These are phyloP conservation scores for Triadica sebifera DNA, from an alignment of 345 rosid species.

Conservation along the genomic window DNA sequence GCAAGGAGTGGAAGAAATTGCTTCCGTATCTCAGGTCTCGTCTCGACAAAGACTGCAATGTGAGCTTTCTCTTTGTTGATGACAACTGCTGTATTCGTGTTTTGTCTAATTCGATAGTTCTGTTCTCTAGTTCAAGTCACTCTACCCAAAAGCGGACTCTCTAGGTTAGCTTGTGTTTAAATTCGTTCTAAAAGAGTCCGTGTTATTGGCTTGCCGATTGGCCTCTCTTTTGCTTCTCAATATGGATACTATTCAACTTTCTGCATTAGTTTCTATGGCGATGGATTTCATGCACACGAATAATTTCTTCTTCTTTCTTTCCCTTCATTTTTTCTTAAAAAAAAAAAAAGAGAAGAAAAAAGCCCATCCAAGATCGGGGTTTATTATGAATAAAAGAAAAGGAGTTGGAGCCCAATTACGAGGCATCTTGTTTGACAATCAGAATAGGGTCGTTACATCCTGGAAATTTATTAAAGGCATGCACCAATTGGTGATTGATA, in stretches of 20 bases:
- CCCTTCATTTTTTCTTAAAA: no score
- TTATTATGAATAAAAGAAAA: background rate
- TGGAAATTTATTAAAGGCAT: background rate
- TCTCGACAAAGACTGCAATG: constrained; percentile 65
- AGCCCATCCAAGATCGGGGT: background rate
- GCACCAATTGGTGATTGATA: background rate
- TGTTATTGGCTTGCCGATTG: background rate
- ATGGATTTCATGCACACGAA: background rate
- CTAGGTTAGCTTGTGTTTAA: background rate
- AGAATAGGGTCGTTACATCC: background rate
- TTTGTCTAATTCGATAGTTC: background rate
- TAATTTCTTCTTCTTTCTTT: background rate
- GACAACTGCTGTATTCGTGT: background rate
- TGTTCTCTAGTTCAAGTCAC: background rate
- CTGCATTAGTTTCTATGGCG: background rate
- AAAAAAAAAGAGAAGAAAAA: background rate
- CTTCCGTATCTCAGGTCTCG: constrained; percentile 82
- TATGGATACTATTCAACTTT: background rate
- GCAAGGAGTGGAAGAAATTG: constrained; percentile 83
- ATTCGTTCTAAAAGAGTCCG: background rate
- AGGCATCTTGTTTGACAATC: background rate
- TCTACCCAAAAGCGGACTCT: no score
- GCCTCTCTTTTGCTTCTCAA: background rate
- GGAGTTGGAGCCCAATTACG: background rate
- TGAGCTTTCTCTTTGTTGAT: constrained; percentile 36